These are phyloP conservation scores for Thraustochytrium striatum DNA, from an alignment of 352 stramenopile species.

Conservation along the genomic window DNA sequence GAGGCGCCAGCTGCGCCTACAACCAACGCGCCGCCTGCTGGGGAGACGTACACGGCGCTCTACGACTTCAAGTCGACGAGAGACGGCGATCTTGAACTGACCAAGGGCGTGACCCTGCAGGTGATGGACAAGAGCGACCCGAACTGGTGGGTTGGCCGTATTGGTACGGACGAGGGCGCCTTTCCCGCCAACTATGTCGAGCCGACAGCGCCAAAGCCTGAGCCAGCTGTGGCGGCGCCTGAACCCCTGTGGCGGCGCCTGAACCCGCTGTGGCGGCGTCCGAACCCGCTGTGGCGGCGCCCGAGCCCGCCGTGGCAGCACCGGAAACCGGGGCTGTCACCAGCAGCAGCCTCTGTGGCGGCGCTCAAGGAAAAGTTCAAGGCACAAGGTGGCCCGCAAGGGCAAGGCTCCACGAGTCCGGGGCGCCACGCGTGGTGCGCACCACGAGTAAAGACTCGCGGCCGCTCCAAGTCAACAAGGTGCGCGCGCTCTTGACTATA, in stretches of 20 bases:
- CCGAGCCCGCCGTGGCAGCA: too few species aligned
- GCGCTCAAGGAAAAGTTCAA: too few species aligned
- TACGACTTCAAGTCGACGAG: slow-evolving; percentile 27
- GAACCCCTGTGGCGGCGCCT: too few species aligned
- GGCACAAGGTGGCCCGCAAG: too few species aligned
- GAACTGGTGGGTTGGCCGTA: slow-evolving; percentile 4
- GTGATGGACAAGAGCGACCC: not conserved
- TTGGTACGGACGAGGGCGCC: not conserved
- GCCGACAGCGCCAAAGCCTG: not conserved
- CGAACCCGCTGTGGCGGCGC: too few species aligned
- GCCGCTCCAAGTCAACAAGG: not conserved
- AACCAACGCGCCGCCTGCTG: too few species aligned
- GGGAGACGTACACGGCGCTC: not conserved
- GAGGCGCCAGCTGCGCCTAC: not conserved
- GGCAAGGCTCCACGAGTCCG: too few species aligned
- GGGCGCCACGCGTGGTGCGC: not conserved
- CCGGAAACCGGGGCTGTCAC: too few species aligned
- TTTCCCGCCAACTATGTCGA: slow-evolving; percentile 39
- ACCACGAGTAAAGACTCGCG: not conserved
- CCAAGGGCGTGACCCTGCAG: not conserved
- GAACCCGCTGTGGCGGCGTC: too few species aligned
- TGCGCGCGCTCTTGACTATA: slow-evolving; percentile 5
- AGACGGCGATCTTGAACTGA: slow-evolving; percentile 17
- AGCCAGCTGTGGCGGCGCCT: too few species aligned
- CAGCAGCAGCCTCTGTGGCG: too few species aligned